These are phyloP conservation scores for Penicillium sp. DNA, from an alignment of 2,329 filamentous ascomycete species.

Conservation along the genomic window DNA sequence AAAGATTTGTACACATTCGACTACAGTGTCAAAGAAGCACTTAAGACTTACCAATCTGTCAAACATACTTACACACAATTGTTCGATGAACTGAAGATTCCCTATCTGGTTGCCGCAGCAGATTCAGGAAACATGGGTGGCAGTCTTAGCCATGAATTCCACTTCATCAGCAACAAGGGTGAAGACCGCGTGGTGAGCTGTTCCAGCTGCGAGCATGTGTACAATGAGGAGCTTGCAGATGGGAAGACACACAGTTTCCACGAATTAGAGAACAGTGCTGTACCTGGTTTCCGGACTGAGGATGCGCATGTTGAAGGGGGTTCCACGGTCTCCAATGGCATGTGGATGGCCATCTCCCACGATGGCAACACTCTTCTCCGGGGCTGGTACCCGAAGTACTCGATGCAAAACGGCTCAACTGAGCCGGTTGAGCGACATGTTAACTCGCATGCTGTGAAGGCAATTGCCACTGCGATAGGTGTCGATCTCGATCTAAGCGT, in stretches of 20 bases:
- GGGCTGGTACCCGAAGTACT: slow-evolving; percentile 61
- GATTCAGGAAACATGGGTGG: slow-evolving; percentile 97
- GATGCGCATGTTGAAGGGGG: slow-evolving; percentile 20
- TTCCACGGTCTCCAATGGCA: slow-evolving; percentile 36
- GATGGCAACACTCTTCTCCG: slow-evolving; percentile 68
- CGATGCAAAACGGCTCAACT: slow-evolving; percentile 28
- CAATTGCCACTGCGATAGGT: slow-evolving; percentile 47
- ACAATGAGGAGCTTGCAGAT: slow-evolving; percentile 82
- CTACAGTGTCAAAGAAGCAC: slow-evolving; percentile 60
- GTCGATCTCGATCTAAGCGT: slow-evolving; percentile 70
- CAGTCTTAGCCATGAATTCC: slow-evolving; percentile 89
- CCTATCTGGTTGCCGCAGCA: slow-evolving; percentile 79
- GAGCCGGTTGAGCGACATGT: slow-evolving; percentile 43
- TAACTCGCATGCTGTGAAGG: slow-evolving; percentile 65
- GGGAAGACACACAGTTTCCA: slow-evolving; percentile 30
- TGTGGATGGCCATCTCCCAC: slow-evolving; percentile 42
- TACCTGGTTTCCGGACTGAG: slow-evolving; percentile 27
- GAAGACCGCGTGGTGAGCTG: slow-evolving; percentile 85
- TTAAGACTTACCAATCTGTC: slow-evolving; percentile 76
- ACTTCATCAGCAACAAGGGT: slow-evolving; percentile 73
- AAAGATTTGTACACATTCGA: slow-evolving; percentile 99
- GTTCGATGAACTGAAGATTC: slow-evolving; percentile 78
- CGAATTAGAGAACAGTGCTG: slow-evolving; percentile 5
- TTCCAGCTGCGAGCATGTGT: slow-evolving; percentile 67
- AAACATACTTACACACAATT: slow-evolving; percentile 70